Base-by-base conservation (phyloP, 176 grass and related monocot genomes). In the Calamus simplicifolius region DNA sequence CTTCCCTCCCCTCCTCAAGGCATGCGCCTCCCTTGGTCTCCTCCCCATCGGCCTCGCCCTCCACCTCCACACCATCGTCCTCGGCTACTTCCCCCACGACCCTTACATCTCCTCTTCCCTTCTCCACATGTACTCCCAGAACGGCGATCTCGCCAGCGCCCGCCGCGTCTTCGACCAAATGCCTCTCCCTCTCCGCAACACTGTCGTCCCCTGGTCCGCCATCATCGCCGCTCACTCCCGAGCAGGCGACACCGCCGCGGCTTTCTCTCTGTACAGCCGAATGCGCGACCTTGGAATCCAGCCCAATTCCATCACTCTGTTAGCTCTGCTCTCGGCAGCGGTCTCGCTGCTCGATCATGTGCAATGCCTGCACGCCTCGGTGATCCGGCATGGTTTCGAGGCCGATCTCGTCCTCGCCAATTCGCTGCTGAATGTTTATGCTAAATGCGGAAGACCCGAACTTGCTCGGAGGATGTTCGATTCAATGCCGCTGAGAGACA, bases 181-280 rank as follows among this genome's bases (percentile, higher is more conserved):
- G 27, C 50, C 69, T 13, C 8, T 13, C 2, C 50, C 69, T 18
- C 8, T n/a, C 2, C 35, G 53, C 18, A 59, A 27, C 16, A 49
- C 35, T 49, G 69, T 72, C 58, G 58, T 72, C 57, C 58, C 69
- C 12, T 72, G 57, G 58, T 62, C 69, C 18, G 59, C 69, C 58
- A 13, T 72, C 19, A 72, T 72, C 17, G 58, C 48, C 18, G 69
- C 69, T 0, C n/a, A 62, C 18, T 61, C 69, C 12, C 58, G 49
- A 29, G 57, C 69, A 8, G 69, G 29, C 49, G 19, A 23, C 13
- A n/a, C 18, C 15, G 49, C 6, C 3, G 6, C 14, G 5, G 70
- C 58, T 12, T 54, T 73, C 18, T 52, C 58, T 29, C 18, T 73
- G 10, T 61, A 52, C 58, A 19, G 21, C 18, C 57, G 54, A 2